Evolutionary conservation across 2,329 filamentous ascomycete genomes (phyloP), one percentile per base, ranked within the genome.

Genomic region (Fonsecaea multimorphosa): DNA sequence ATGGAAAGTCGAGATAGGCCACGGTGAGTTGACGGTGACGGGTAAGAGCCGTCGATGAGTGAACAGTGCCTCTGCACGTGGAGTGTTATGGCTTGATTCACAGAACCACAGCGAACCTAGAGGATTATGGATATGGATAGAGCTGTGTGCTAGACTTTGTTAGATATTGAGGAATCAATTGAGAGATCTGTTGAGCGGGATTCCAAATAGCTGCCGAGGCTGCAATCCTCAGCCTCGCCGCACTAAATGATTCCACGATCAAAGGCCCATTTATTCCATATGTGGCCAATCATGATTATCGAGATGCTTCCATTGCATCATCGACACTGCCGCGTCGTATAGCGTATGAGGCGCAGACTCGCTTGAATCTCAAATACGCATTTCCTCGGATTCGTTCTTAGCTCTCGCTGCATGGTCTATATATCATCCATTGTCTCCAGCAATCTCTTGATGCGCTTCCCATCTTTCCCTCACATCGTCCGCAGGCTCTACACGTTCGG

Each of bases 1-100:
- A 0, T 98, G 94, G 94, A 92, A 86, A 74, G 82, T 95, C 36
- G 86, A 92, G 75, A 84, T 90, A 52, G 84, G 87, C 51, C 88
- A 86, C 31, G 93, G 93, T 0, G 85, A 86, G 40, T 85, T 94
- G 73, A 79, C 88, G 57, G 86, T 97, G 16, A 87, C 81, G 11
- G 93, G 93, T 0, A 75, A 79, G 58, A 77, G 74, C 31, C 65
- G 65, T 52, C 32, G 52, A 52, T 68, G 62, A 65, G 1, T 11
- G 24, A 36, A 27, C 51, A 1, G 16, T 5, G 38, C 19, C 3
- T 34, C 32, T 34, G 11, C 11, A 7, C 6, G 11, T 34, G 6
- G 29, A 31, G 29, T 31, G 29, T 8, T 40, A 12, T 16, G 16
- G 36, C 36, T 40, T 19, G 38, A n/a, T n/a, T n/a, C n/a, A n/a